These are phyloP conservation scores for Rosellinia necatrix DNA, from an alignment of 2,329 filamentous ascomycete species.

Conservation along the genomic window DNA sequence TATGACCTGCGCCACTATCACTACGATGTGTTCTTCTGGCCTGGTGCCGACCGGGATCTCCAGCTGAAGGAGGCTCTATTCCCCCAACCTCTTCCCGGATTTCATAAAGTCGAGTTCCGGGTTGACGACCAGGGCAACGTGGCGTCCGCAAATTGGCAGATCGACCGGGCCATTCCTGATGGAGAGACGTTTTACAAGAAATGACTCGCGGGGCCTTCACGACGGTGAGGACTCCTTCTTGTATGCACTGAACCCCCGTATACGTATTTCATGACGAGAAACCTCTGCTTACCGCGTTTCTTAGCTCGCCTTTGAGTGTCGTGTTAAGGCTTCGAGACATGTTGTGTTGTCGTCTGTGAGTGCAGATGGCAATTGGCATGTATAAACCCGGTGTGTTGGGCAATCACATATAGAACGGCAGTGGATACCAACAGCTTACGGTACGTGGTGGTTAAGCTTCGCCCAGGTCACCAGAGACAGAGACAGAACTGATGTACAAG, in stretches of 20 bases:
- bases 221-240: neutral
- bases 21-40: neutral
- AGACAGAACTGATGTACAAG: neutral
- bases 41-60: neutral
- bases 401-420: neutral
- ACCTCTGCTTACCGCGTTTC: neutral
- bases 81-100: neutral
- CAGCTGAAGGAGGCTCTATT: neutral
- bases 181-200: neutral
- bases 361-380: neutral
- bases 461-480: neutral
- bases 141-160: neutral
- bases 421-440: neutral
- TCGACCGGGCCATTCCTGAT: neutral
- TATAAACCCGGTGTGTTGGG: neutral
- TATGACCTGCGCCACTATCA: neutral
- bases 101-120: neutral
- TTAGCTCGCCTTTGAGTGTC: neutral
- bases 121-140: neutral
- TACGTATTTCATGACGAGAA: neutral
- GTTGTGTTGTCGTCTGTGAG: neutral
- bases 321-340: neutral
- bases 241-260: neutral
- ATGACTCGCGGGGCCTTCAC: neutral
- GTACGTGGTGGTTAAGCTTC: neutral